A percentile compares a stretch with the other conserved stretches of the same genome.
Evolutionary conservation across 2,329 filamentous ascomycete species (phyloP).

Genomic region (Helotiales sp.): DNA sequence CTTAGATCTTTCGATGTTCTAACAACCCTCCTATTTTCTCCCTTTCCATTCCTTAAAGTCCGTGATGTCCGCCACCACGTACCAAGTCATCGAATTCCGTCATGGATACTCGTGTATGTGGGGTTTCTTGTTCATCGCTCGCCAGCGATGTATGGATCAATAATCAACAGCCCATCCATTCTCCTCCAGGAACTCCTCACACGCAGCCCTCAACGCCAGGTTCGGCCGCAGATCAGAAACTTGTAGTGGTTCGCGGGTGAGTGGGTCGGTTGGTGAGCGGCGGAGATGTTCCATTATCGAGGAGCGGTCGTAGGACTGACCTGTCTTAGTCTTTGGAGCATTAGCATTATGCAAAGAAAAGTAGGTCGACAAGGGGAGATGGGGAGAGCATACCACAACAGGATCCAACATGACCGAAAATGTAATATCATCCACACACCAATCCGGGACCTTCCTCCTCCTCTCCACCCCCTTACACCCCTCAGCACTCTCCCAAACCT

Average conservation of each 20-base stretch:
- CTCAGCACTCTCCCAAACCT: slow-evolving; percentile 59
- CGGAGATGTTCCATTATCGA: slow-evolving; percentile 87
- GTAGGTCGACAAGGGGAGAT: not conserved
- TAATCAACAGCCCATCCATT: slow-evolving; percentile 96
- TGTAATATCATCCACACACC: slow-evolving; percentile 76
- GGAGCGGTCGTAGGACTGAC: slow-evolving; percentile 87
- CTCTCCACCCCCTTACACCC: slow-evolving; percentile 52
- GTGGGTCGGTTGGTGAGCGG: slow-evolving; percentile 74
- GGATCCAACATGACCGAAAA: slow-evolving; percentile 78
- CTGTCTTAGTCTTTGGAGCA: slow-evolving; percentile 71
- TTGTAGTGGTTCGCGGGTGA: slow-evolving; percentile 77
- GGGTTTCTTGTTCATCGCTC: too few relatives aligned
- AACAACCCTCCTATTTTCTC: too few relatives aligned
- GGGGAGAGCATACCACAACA: slow-evolving; percentile 44
- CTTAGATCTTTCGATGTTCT: too few relatives aligned
- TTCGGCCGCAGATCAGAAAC: slow-evolving; percentile 79
- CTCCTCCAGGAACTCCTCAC: slow-evolving; percentile 80
- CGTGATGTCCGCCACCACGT: too few relatives aligned
- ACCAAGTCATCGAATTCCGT: too few relatives aligned
- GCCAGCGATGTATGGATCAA: slow-evolving; percentile 48
- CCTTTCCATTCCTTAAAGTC: too few relatives aligned
- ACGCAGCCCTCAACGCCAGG: slow-evolving; percentile 78
- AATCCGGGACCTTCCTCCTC: slow-evolving; percentile 64
- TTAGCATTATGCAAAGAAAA: slow-evolving; percentile 9
- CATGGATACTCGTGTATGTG: too few relatives aligned